Evolutionary conservation across 805 yeast genomes (phyloP).

Genomic region (Lachancea lanzarotensis): DNA sequence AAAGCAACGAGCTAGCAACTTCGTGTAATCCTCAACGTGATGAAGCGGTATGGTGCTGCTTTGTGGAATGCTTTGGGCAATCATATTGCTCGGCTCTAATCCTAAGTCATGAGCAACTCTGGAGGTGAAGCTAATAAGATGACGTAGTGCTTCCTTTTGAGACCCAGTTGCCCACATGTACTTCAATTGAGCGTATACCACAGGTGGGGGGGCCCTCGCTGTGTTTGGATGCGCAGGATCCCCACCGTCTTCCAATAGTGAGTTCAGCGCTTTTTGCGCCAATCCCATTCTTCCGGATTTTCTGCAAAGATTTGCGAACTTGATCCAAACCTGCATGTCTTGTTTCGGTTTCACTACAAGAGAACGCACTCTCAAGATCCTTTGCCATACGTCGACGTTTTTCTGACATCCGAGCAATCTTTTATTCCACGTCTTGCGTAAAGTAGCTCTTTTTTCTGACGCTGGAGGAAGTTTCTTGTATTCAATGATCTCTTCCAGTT

Average conservation of each 20-base stretch:
- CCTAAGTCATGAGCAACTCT: constrained; percentile 86
- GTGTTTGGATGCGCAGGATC: constrained; percentile 44
- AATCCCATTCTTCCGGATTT: constrained; percentile 88
- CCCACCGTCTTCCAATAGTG: constrained; percentile 68
- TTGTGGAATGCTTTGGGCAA: constrained; percentile 78
- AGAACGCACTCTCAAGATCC: constrained; percentile 88
- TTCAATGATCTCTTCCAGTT: constrained; percentile 86
- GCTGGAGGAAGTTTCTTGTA: constrained; percentile 81
- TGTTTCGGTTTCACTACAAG: constrained; percentile 91
- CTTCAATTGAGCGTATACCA: constrained; percentile 93
- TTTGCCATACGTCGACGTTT: constrained; percentile 98
- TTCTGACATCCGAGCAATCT: constrained; percentile 89
- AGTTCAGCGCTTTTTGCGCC: constrained; percentile 85
- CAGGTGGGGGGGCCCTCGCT: constrained; percentile 90
- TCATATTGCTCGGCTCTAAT: constrained; percentile 76
- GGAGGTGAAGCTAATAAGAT: constrained; percentile 83
- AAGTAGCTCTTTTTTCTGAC: constrained; percentile 67
- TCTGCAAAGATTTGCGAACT: constrained; percentile 92
- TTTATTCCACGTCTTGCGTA: constrained; percentile 91
- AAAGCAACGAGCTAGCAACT: constrained; percentile 84
- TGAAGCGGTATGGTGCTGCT: constrained; percentile 40
- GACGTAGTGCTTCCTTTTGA: constrained; percentile 76
- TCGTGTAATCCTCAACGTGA: constrained; percentile 77
- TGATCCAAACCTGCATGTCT: constrained; percentile 97
- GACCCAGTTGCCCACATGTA: constrained; percentile 96